Base-by-base conservation (phyloP, 768 basidiomycete genomes). In the Termitomyces sp. region DNA sequence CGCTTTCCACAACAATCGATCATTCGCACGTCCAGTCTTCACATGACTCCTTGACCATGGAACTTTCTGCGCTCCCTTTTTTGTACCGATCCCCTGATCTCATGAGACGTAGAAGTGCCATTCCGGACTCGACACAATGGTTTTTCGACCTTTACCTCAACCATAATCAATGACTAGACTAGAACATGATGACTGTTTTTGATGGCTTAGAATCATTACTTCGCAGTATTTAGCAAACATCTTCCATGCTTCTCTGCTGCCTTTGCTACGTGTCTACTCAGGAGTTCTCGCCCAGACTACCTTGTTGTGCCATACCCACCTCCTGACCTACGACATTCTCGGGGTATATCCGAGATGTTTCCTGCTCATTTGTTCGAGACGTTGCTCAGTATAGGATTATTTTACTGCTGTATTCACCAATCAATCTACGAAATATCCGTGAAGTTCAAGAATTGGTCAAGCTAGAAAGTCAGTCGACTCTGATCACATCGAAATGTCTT, bases 21-120 rank as follows among this genome's bases (percentile, higher is more conserved):
- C 40, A 20, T 40, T 14, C 42, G 18, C 10, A 45, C 13, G 10
- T 5, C 7, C 28, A 20, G 20, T 6, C n/a, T 33, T 36, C 47
- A 4, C 30, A 24, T 13, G 51, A 62, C 13, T 49, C 47, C 46
- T 16, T 20, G 24, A 30, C 30, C 26, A 59, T 62, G 61, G 52
- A 49, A 42, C 55, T 62, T 20, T 62, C 61, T 22, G 61, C 61
- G 3, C 56, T 62, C 2, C 58, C 58, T 26, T 62, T 59, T 26
- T 35, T 62, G 12, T 28, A 54, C 14, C 58, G 58, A 44, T 62
- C 61, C 8, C 58, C 58, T 24, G 58, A 59, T 18, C 55, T 59
- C 36, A 54, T 43, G 53, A 38, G 53, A 6, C 52, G 53, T 32
- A 47, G 40, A 54, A 54, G 53, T 33, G 52, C 58, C 44, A 12